These are phyloP conservation scores for Ophiognomonia clavigignenti-juglandacearum DNA, from an alignment of 2,329 filamentous ascomycete species.

Conservation along the genomic window DNA sequence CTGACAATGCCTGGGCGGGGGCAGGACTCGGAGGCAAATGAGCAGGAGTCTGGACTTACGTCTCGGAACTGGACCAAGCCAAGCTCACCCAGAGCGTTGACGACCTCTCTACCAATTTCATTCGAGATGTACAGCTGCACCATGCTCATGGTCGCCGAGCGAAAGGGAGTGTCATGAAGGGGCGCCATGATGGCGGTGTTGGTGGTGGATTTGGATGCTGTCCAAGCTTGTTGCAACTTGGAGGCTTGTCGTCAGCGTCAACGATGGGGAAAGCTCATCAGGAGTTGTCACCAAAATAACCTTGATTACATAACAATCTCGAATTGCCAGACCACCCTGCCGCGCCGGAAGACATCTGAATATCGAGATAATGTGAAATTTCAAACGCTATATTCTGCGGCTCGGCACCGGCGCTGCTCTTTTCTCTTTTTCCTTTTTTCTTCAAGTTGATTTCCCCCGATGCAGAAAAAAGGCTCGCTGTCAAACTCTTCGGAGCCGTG, in stretches of 20 bases:
- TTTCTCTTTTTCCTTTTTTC: slow-evolving; percentile 30
- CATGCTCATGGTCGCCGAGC: slow-evolving; percentile 99
- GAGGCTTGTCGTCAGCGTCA: slow-evolving; percentile 14
- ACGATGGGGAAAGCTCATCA: slow-evolving; percentile 3
- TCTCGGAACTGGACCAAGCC: slow-evolving; percentile 96
- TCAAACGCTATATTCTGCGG: slow-evolving; percentile 8
- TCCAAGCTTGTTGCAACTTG: slow-evolving; percentile 7
- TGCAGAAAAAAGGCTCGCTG: slow-evolving; percentile 52
- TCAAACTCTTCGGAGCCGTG: slow-evolving; percentile 31
- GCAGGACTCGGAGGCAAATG: too few species aligned
- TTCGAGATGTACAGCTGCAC: slow-evolving; percentile 99
- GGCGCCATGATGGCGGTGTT: slow-evolving; percentile 50
- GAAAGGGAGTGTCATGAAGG: slow-evolving; percentile 89
- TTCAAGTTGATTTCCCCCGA: slow-evolving; percentile 52
- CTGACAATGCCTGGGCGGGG: background rate
- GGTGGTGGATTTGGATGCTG: slow-evolving; percentile 9
- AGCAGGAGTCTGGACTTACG: slow-evolving; percentile 50
- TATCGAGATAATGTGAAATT: background rate
- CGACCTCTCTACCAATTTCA: slow-evolving; percentile 96
- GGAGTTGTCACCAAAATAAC: background rate
- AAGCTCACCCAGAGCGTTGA: slow-evolving; percentile 92
- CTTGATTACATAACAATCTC: background rate
- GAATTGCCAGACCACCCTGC: too few species aligned
- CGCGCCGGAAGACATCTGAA: too few species aligned
- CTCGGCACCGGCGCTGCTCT: slow-evolving; percentile 9